Base-by-base conservation (phyloP, 1,139 yeast genomes). In the Geotrichum macrosporum region DNA sequence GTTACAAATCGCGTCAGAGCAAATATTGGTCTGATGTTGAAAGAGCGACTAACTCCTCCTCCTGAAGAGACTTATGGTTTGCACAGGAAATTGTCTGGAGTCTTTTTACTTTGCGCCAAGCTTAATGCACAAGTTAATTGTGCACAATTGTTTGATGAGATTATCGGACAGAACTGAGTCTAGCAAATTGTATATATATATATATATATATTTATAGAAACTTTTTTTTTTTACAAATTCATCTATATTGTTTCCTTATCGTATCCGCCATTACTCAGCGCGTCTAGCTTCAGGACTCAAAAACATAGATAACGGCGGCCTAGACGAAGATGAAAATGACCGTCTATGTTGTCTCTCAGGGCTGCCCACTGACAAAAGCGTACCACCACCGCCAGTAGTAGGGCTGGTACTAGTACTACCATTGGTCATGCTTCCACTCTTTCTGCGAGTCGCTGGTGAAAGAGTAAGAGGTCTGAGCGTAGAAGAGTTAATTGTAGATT, bases 21-120 rank as follows among this genome's bases (percentile, higher is more conserved):
- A 1, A 87, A 88, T 58, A 85, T 92, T 57, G 80, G 88, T 2
- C 71, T 88, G 44, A 89, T 92, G 98, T 74, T 92, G 55, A 78
- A 82, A 54, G 96, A 94, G 66, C 78, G 99, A 57, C 72, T 92
- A 53, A 79, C 96, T 4, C 97, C 98, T 4, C 99, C 98, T 4
- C 99, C 99, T 2, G 97, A 92, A 63, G 98, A 92, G 65, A 92
- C 98, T 0, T 92, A 92, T 64, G 85, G 95, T 6, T 72, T 94
- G 58, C 98, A 92, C 65, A 76, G 99, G 60, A 92, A 94, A 61
- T 79, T 92, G 62, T 84, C 95, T 63, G 98, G 99, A 9, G 95
- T 94, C 1, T 94, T 85, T 61, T 72, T 92, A 55, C 73, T 92
- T 48, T 92, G 98, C 69, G 85, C 97, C 3, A 77, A 88, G 59